These are phyloP conservation scores for Arxiozyma heterogenica DNA, from an alignment of 1,139 yeast genomes.

Conservation along the genomic window DNA sequence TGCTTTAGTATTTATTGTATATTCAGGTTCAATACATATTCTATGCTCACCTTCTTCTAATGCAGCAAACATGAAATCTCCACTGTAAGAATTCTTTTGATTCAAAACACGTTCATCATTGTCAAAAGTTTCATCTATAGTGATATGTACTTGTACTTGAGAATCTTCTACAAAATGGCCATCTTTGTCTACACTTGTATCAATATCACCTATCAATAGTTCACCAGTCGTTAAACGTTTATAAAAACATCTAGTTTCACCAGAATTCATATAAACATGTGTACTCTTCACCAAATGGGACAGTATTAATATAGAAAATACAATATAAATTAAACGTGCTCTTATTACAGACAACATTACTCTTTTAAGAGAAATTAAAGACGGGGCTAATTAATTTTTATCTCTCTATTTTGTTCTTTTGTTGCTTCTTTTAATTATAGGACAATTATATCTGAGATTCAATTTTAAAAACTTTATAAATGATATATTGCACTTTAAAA, in stretches of 20 bases:
- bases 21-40: constrained; percentile 49
- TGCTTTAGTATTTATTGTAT: constrained; percentile 36
- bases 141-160: constrained; percentile 32
- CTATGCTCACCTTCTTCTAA: constrained; percentile 55
- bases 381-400: neutral
- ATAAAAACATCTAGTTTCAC: constrained; percentile 18
- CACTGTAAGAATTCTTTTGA: constrained; percentile 42
- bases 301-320: neutral
- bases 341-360: neutral
- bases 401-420: no score
- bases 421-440: no score
- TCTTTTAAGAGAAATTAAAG: neutral
- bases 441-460: no score
- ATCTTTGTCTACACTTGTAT: constrained; percentile 30
- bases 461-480: no score
- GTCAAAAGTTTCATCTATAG: constrained; percentile 51
- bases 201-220: constrained; percentile 40
- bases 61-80: constrained; percentile 55
- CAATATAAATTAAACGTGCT: neutral
- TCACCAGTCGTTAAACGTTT: constrained; percentile 41
- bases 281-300: constrained; percentile 11
- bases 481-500: no score
- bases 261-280: constrained; percentile 30
- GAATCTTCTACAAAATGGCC: constrained; percentile 33
- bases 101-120: constrained; percentile 48